phyloP scores from a whole-genome alignment of 169 alveolate genomes.

The Hepatocystis sp. region DNA sequence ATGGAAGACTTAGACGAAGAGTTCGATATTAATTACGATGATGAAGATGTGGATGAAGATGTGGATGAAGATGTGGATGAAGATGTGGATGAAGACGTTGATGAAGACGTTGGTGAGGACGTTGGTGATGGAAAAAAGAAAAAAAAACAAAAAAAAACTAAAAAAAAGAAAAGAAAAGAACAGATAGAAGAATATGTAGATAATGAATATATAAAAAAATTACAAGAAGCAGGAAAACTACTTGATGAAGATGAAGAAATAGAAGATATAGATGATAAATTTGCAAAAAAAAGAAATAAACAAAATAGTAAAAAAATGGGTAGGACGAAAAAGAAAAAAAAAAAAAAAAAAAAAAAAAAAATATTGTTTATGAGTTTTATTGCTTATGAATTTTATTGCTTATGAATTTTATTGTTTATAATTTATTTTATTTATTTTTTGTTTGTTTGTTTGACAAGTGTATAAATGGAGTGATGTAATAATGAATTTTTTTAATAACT shows the following conservation, averaged over 20 bases:
- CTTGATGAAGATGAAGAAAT: conserved; percentile 44
- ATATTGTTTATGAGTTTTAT: background rate
- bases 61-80: background rate
- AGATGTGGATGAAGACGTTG: background rate
- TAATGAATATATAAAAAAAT: conserved; percentile 36
- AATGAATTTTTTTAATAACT: too few relatives aligned
- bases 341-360: background rate
- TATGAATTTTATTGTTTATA: too few relatives aligned
- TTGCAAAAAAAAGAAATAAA: conserved; percentile 15
- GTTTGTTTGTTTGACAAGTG: too few relatives aligned
- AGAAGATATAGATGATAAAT: conserved; percentile 28
- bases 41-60: background rate
- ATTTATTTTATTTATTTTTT: too few relatives aligned
- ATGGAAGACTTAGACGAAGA: background rate
- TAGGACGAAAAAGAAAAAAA: too few relatives aligned
- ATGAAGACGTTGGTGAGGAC: background rate
- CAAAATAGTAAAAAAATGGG: conserved; percentile 11
- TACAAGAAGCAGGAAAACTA: conserved; percentile 54
- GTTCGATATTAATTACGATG: background rate
- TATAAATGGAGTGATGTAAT: too few relatives aligned
- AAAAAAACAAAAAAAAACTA: background rate
- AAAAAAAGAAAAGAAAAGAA: conserved; percentile 15
- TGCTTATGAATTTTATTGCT: too few relatives aligned
- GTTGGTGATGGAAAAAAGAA: too few relatives aligned
- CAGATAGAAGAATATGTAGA: conserved; percentile 38